Conservation (phyloP, 2,329 filamentous ascomycete genomes). For the Apiospora sp. region DNA sequence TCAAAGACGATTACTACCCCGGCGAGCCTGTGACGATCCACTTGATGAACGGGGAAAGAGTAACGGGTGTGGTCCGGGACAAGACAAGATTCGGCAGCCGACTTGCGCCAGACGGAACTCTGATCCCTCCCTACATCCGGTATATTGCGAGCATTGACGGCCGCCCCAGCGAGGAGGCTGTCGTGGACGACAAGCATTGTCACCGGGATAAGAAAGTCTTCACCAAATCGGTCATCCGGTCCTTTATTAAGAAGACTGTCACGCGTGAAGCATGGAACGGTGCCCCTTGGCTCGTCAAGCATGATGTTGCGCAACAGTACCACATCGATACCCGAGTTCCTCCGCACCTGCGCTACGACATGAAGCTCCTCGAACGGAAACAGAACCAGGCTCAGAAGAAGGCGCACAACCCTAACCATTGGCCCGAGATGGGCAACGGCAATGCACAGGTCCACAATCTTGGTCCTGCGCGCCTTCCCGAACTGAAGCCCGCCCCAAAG, state of each 20-base stretch:
- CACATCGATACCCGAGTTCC: conserved; percentile 90
- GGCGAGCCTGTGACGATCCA: conserved; percentile 83
- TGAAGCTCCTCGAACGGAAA: conserved; percentile 79
- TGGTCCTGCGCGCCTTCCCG: conserved; percentile 68
- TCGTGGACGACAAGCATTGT: conserved; percentile 84
- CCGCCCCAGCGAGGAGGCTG: conserved; percentile 72
- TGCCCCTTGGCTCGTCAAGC: conserved; percentile 95
- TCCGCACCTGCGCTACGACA: conserved; percentile 81
- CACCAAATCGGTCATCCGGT: conserved; percentile 91
- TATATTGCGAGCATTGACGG: conserved; percentile 83
- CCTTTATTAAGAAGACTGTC: conserved; percentile 96
- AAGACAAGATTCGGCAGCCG: conserved; percentile 79
- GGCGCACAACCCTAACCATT: conserved; percentile 48
- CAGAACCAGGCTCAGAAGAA: conserved; percentile 73
- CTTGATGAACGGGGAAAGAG: conserved; percentile 71
- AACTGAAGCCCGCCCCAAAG: conserved; percentile 78
- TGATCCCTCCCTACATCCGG: conserved; percentile 75
- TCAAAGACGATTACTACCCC: conserved; percentile 90
- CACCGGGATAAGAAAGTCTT: conserved; percentile 89
- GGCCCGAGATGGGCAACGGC: conserved; percentile 32
- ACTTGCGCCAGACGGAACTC: conserved; percentile 70
- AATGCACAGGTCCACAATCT: conserved; percentile 42
- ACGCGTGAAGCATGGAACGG: conserved; percentile 91
- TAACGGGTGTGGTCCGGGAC: conserved; percentile 81
- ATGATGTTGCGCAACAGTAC: conserved; percentile 82